Evolutionary conservation across 495 filamentous ascomycete genomes (phyloP), one percentile per base, ranked within the genome.

Genomic region (Aspergillus nanangensis): DNA sequence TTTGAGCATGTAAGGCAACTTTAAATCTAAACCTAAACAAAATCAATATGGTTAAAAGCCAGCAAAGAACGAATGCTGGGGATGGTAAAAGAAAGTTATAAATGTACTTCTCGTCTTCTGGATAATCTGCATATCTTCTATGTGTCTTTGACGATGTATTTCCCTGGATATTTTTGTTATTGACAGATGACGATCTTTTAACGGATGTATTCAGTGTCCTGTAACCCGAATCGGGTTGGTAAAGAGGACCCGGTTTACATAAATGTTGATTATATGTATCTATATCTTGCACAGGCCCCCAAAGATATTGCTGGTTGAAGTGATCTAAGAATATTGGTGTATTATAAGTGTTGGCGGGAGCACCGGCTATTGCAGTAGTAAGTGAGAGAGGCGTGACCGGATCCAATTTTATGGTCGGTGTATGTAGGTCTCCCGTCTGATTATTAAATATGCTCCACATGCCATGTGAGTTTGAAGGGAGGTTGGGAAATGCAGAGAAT

Each of bases 1-100:
- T 96, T n/a, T 90, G 88, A 1, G 90, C 89, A 60, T 92, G 90
- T 38, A 95, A 70, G 0, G 85, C 88, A 21, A 86, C 82, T 48
- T 85, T 78, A 61, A 84, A 95, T n/a, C 90, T 86, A 57, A 95
- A 94, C 47, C 88, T n/a, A n/a, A n/a, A n/a, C n/a, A n/a, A n/a
- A n/a, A n/a, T n/a, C n/a, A n/a, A n/a, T n/a, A n/a, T n/a, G n/a
- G n/a, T n/a, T n/a, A n/a, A n/a, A n/a, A n/a, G n/a, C n/a, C n/a
- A n/a, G n/a, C n/a, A n/a, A n/a, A n/a, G n/a, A n/a, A n/a, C n/a
- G n/a, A n/a, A n/a, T n/a, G n/a, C n/a, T n/a, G n/a, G n/a, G n/a
- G n/a, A n/a, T n/a, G n/a, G n/a, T n/a, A n/a, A n/a, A n/a, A 29
- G 25, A n/a, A n/a, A n/a, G 25, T 29, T 5, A 29, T 29, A 5